Evolutionary conservation across 75 land plant species (phyloP).

Genomic region (Cupressus sempervirens): DNA sequence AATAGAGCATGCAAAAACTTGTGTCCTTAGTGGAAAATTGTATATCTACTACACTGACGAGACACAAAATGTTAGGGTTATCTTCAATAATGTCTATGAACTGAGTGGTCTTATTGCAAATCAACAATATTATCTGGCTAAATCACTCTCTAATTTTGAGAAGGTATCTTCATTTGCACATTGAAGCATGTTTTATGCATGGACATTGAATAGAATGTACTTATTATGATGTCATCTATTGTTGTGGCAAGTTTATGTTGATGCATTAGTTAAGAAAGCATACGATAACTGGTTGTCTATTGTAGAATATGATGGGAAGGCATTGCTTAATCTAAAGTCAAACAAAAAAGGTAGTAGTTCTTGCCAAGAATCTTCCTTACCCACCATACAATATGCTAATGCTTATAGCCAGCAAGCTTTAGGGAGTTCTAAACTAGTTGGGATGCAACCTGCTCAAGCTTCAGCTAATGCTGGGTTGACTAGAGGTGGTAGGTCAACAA

Average conservation of each 20-base stretch:
- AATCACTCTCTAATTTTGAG: slow-evolving; percentile 71
- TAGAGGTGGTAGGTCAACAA: slow-evolving; percentile 20
- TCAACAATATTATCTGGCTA: slow-evolving; percentile 66
- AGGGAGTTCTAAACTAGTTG: slow-evolving; percentile 10
- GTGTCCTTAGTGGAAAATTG: slow-evolving; percentile 80
- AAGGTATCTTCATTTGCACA: slow-evolving; percentile 51
- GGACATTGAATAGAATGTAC: slow-evolving; percentile 7
- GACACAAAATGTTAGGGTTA: slow-evolving; percentile 64
- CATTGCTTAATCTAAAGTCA: slow-evolving; percentile 32
- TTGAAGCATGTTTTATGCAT: not conserved
- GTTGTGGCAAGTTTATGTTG: slow-evolving; percentile 62
- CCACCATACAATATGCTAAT: slow-evolving; percentile 20
- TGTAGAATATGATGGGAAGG: slow-evolving; percentile 80
- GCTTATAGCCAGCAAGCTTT: slow-evolving; percentile 35
- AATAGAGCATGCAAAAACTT: slow-evolving; percentile 93
- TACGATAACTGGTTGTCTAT: slow-evolving; percentile 88
- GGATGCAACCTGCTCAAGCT: slow-evolving; percentile 27
- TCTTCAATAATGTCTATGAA: slow-evolving; percentile 87
- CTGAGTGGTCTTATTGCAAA: slow-evolving; percentile 66
- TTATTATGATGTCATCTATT: not conserved
- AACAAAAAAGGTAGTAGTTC: slow-evolving; percentile 21
- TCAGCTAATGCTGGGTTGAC: slow-evolving; percentile 19
- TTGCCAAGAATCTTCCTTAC: slow-evolving; percentile 18
- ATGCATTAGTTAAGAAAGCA: slow-evolving; percentile 78
- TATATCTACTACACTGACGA: slow-evolving; percentile 79